Conservation (phyloP, 202 grass and related monocot species). For the Saccharum hybrid region DNA sequence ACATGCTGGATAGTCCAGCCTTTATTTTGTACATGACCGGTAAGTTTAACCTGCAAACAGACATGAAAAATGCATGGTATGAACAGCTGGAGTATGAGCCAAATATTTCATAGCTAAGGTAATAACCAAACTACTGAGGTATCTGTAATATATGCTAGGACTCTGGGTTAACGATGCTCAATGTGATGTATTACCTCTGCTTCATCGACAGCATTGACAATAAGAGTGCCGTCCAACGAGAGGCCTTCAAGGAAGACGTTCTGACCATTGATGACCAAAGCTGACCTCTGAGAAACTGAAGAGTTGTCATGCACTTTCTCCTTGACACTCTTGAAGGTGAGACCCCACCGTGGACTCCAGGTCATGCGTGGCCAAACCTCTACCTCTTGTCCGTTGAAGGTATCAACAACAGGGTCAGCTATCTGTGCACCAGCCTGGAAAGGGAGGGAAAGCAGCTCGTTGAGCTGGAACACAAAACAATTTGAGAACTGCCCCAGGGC, state of each 20-base stretch:
- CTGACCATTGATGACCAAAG: constrained; percentile 66
- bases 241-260: constrained; percentile 62
- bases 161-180: neutral
- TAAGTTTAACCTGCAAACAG: constrained; percentile 62
- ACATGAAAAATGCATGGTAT: neutral
- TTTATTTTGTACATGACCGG: constrained; percentile 68
- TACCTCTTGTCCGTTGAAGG: constrained; percentile 92
- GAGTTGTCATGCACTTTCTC: constrained; percentile 55
- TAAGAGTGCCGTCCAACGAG: constrained; percentile 76
- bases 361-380: constrained; percentile 86
- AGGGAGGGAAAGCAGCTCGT: neutral
- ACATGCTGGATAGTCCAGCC: constrained; percentile 69
- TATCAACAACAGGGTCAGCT: constrained; percentile 63
- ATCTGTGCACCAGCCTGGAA: constrained; percentile 74
- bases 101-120: neutral
- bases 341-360: constrained; percentile 85
- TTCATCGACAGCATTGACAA: constrained; percentile 69
- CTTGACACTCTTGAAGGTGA: constrained; percentile 71
- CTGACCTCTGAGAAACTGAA: constrained; percentile 67
- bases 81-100: neutral
- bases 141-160: neutral
- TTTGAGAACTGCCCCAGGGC: constrained; percentile 23
- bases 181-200: constrained; percentile 62
- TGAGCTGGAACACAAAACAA: constrained; percentile 43
- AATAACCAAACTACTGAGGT: neutral